Base-by-base conservation (phyloP, 306 rosid species). In the Echinosophora koreensis region DNA sequence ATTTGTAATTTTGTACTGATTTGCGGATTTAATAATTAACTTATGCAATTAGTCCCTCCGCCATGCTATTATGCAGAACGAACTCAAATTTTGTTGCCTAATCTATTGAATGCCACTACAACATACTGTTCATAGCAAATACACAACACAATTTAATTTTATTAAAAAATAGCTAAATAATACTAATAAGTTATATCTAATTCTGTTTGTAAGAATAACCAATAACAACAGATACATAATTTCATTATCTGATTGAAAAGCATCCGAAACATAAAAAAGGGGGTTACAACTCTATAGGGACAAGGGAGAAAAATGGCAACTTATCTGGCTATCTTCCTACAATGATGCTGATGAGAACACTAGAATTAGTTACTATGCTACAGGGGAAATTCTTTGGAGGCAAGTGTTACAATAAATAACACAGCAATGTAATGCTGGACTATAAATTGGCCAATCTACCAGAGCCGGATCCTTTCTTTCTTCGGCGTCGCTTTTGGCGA, bases 401-500 rank as follows among this genome's bases (percentile, higher is more conserved):
- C 66, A 77, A 74, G 46, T 77, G 60, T 79, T 80, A 85, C 83
- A 80, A 66, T 74, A 37, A 47, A 67, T 70, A 55, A 37, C 59
- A 69, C 86, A 65, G 57, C 51, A 56, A 70, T 52, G 71, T 65
- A 56, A 73, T 62, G 60, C 44, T 51, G 28, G 56, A 71, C 97
- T 92, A 95, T 55, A 79, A 56, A 86, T 86, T 90, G 77, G 91
- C 49, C 84, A 84, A 75, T 75, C 92, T 88, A 30, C 91, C 79
- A 46, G 96, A 82, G 37, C 88, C 87, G 34, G 97, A 80, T 76
- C 82, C 91, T 86, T 91, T 95, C 81, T 93, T 87, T 74, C 97
- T 77, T 39, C 97, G 74, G 2, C 92, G 88, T 12, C 97, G 90
- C 86, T 79, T 95, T 85, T 92, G 97, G 72, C 97, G 90, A 67